A percentile compares a stretch with the other conserved stretches of the same genome.
phyloP scores from a whole-genome alignment of 805 yeast species.

The Candida verbasci region DNA sequence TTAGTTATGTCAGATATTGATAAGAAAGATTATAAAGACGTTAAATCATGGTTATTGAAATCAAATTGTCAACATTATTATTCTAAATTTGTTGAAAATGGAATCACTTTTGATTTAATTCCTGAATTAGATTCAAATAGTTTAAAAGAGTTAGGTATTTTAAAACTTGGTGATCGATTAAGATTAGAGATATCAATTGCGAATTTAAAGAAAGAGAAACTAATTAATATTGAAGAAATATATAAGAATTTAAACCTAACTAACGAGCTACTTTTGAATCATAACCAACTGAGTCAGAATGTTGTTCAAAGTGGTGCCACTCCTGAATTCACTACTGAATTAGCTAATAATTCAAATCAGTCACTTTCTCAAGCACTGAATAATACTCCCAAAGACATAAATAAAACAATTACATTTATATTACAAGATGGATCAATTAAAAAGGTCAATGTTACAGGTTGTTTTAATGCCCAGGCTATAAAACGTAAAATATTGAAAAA shows the following conservation, averaged over 20 bases:
- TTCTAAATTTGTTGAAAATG: conserved; percentile 40
- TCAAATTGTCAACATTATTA: conserved; percentile 32
- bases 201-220: conserved; percentile 35
- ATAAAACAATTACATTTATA: conserved; percentile 57
- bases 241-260: conserved; percentile 6
- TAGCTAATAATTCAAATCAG: no score
- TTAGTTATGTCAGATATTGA: conserved; percentile 3
- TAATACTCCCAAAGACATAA: conserved; percentile 16
- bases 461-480: conserved; percentile 76
- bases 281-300: not conserved
- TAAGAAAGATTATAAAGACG: conserved; percentile 16
- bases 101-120: conserved; percentile 52
- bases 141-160: conserved; percentile 67
- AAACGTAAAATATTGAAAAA: conserved; percentile 64
- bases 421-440: conserved; percentile 69
- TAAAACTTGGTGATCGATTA: conserved; percentile 80
- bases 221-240: conserved; percentile 24
- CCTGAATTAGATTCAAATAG: conserved; percentile 60
- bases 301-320: no score
- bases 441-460: conserved; percentile 67
- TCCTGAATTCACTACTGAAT: no score
- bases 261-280: not conserved
- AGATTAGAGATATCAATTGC: conserved; percentile 58
- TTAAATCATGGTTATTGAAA: conserved; percentile 34
- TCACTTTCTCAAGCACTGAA: not conserved